phyloP scores from a whole-genome alignment of 2,329 filamentous ascomycete genomes.

The Penicillium sclerotigenum region DNA sequence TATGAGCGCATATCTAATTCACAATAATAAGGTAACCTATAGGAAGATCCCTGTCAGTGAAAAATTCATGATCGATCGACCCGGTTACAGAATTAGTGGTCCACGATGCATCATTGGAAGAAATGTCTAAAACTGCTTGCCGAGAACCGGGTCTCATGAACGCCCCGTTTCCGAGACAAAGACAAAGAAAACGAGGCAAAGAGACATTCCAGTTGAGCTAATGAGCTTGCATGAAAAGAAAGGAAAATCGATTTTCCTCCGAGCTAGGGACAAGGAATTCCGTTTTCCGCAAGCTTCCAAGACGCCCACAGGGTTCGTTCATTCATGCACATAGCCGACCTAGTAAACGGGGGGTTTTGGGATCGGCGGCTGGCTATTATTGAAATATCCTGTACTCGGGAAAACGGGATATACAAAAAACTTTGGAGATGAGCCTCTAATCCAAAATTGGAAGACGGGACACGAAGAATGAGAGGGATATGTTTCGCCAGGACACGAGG shows the following conservation, averaged over 20 bases:
- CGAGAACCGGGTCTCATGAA: background rate
- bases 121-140: constrained; percentile 7
- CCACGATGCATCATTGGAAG: constrained; percentile 4
- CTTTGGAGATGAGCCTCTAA: constrained; percentile 1
- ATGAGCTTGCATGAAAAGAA: background rate
- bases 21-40: background rate
- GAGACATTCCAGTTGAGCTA: background rate
- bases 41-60: constrained; percentile 23
- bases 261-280: background rate
- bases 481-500: constrained; percentile 12
- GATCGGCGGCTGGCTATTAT: constrained; percentile 1
- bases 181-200: constrained; percentile 1
- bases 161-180: constrained; percentile 3
- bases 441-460: constrained; percentile 1
- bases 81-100: constrained; percentile 11
- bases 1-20: constrained; percentile 6
- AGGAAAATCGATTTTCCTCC: background rate
- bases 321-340: constrained; percentile 10
- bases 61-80: constrained; percentile 18
- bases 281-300: background rate
- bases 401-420: background rate
- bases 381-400: constrained; percentile 2
- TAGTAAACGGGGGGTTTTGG: constrained; percentile 7
- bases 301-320: constrained; percentile 5
- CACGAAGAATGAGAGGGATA: constrained; percentile 15